Base-by-base conservation (phyloP, 352 stramenopile species). In the Phytophthora crassamura region DNA sequence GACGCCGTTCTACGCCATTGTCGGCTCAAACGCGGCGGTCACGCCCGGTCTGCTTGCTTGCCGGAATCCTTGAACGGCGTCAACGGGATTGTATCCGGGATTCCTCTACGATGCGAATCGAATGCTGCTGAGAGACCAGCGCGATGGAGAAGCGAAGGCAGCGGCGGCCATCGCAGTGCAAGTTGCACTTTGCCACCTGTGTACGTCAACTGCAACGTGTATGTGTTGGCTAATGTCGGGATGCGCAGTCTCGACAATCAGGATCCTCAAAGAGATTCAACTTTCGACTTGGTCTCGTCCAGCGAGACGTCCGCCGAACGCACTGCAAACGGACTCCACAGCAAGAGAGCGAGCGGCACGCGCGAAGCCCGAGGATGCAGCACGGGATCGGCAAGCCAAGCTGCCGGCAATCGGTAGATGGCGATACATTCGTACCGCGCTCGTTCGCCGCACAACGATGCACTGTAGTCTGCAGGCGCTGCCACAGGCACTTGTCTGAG, bases 271-370 rank as follows among this genome's bases (percentile, higher is more conserved):
- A 25, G 22, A 25, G 22, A 25, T 25, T 3, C 39, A 64, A 64
- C 45, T 2, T 68, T 65, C 59, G 49, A 55, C 59, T 60, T 61
- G 40, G 25, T 32, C 43, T 47, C 59, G 63, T 67, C 63, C 63
- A 71, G 54, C 62, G 62, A 25, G 22, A 25, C 22, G 22, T 25
- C 22, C 22, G 22, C 22, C 22, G 3, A 25, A 25, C 22, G 22
- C 22, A 25, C 22, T 25, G 22, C 22, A 25, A 2, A 25, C 22
- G 22, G 22, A 25, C 22, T 25, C 3, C 22, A 9, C 18, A 59
- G 32, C 4, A 45, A 57, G 32, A 47, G 42, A 62, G 35, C 57
- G 25, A 57, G 57, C 46, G 28, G 22, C 12, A 42, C 47, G 40
- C 49, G 33, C n/a, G 22, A 25, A 25, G 14, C 30, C 28, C 40